phyloP scores from a whole-genome alignment of 2,329 filamentous ascomycete genomes.

The Dactylellina parvicollis region DNA sequence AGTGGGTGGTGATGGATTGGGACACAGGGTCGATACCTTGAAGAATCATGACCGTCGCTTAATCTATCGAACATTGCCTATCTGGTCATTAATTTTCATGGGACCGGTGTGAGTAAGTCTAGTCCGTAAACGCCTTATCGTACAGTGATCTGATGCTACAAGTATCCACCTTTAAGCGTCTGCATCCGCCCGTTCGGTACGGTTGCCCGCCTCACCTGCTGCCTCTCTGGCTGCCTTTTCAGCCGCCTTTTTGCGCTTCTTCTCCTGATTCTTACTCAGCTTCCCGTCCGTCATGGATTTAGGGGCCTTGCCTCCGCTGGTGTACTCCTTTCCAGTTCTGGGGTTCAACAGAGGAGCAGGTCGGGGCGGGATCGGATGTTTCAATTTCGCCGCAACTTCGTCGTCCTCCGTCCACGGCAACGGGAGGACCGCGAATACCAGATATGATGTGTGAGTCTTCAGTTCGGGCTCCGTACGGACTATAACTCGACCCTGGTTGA shows the following conservation, averaged over 20 bases:
- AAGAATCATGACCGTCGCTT: background rate
- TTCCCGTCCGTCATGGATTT: conserved; percentile 33
- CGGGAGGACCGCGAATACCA: conserved; percentile 92
- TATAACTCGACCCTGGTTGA: conserved; percentile 73
- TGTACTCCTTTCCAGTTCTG: conserved; percentile 40
- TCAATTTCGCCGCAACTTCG: conserved; percentile 73
- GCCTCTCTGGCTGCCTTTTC: conserved; percentile 40
- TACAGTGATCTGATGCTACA: conserved; percentile 8
- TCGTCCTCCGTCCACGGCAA: conserved; percentile 84
- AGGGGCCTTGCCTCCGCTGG: conserved; percentile 39
- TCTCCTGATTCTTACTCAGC: conserved; percentile 49
- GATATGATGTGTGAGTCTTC: conserved; percentile 96
- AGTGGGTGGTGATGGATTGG: background rate
- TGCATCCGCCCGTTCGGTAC: conserved; percentile 7
- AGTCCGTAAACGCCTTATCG: conserved; percentile 30
- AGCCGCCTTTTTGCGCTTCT: conserved; percentile 44
- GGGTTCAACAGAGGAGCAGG: conserved; percentile 40
- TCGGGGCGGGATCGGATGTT: conserved; percentile 66
- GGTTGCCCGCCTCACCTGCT: conserved; percentile 8
- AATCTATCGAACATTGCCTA: background rate
- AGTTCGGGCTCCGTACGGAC: conserved; percentile 86
- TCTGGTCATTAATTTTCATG: too few relatives aligned
- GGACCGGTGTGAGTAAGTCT: background rate
- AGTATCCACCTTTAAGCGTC: conserved; percentile 9
- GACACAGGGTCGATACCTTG: background rate